Evolutionary conservation across 805 yeast species (phyloP), one percentile per base, ranked within the genome.

Genomic region (Allodekkera sacchari): DNA sequence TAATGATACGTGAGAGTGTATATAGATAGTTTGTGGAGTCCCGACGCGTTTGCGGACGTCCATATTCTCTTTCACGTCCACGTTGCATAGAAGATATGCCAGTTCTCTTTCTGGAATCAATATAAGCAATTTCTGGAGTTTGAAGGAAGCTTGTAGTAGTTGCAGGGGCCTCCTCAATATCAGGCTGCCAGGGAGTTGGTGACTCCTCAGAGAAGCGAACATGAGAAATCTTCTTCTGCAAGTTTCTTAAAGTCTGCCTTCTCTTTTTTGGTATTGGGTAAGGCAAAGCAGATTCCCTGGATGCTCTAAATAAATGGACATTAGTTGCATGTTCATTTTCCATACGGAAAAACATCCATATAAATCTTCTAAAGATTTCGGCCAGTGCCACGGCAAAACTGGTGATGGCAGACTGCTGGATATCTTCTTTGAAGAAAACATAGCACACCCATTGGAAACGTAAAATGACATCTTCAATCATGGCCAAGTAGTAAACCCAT

Each of bases 241-340:
- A 21, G 23, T n/a, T n/a, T 10, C 23, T 10, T 10, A 21, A 21
- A 10, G 10, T 10, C 23, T 21, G 7, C 16, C 19, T 21, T 21
- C 21, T 39, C 15, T 47, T 36, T 12, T 34, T 35, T 14, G 38
- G 64, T 4, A 71, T 52, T 3, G 75, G 71, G 41, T 85, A 89
- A 0, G 98, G 98, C 33, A 89, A 59, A 2, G 89, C 83, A 7
- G 84, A 63, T 38, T 89, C 96, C 36, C 94, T 74, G 7, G 94
- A 78, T 0, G 96, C 97, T 41, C 94, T 69, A 55, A 78, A 83
- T 27, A 85, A 59, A 34, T 75, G 76, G 8, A 87, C 95, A 51
- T 89, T 89, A 1, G 96, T 77, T 28, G 88, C 79, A 55, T 92
- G 98, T 55, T 92, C 97, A 56, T 92, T 92, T 46, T 92, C 98